Evolutionary conservation across 2,329 filamentous ascomycete species (phyloP), one percentile per base, ranked within the genome.

Genomic region (Didymella glomerata): DNA sequence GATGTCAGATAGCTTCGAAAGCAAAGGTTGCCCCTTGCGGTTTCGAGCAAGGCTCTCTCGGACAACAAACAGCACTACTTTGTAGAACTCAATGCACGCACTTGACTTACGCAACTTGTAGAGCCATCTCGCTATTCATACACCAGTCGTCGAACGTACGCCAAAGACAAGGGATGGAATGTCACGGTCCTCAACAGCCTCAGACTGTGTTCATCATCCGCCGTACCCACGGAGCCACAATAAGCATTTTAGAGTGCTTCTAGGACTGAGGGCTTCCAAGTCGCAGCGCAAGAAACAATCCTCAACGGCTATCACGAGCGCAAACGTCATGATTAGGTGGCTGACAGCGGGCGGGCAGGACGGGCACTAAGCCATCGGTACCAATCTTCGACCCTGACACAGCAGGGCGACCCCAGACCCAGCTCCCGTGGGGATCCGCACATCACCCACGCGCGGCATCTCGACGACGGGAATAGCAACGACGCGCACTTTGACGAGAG

Each of bases 331-430:
- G 42, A 54, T 59, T 59, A 51, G 40, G 50, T 59, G 16, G 38
- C 20, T 50, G 45, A 27, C 56, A 49, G 46, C 46, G 57, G 47
- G 57, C 51, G 51, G 51, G 48, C 47, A 27, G 7, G 8, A 36
- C 55, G 55, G 55, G 55, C 44, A 48, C 57, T 60, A 60, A n/a
- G 24, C 4, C 18, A 16, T 60, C 57, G 57, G 57, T 60, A 52
- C 57, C 57, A 60, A 34, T 55, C 34, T 60, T 44, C 11, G 1
- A 20, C 28, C 57, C 57, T 11, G 36, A 34, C 38, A 25, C 24
- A 10, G 27, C 59, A 58, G 49, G 50, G 55, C 53, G 25, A 48
- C 38, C 42, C 52, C 48, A 53, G 54, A 41, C 40, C 10, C n/a
- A 11, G 30, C 36, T 30, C n/a, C 28, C 13, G 49, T 42, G 50